These are phyloP conservation scores for Arxiozyma heterogenica DNA, from an alignment of 1,139 yeast genomes.

Conservation along the genomic window DNA sequence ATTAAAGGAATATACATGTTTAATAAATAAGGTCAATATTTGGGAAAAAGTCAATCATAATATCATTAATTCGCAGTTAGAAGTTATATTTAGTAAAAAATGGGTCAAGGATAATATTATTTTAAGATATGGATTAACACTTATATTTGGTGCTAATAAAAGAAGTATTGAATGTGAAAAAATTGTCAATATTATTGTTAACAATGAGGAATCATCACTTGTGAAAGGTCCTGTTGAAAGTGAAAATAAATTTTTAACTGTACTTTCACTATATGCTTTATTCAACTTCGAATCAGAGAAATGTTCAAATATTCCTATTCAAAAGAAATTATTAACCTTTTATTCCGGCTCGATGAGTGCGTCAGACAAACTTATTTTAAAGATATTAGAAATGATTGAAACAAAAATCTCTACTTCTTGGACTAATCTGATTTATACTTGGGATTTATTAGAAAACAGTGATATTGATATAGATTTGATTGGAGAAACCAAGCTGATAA, in stretches of 20 bases:
- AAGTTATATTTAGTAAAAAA: constrained; percentile 44
- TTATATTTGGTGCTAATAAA: constrained; percentile 34
- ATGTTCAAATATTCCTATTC: constrained; percentile 40
- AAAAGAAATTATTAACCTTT: constrained; percentile 40
- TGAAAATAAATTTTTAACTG: constrained; percentile 32
- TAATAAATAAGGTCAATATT: constrained; percentile 29
- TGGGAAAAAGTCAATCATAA: constrained; percentile 41
- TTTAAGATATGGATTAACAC: constrained; percentile 38
- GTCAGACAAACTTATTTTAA: constrained; percentile 55
- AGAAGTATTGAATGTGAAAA: constrained; percentile 41
- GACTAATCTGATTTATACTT: constrained; percentile 49
- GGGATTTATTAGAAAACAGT: constrained; percentile 52
- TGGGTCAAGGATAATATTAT: constrained; percentile 41
- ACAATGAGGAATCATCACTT: constrained; percentile 38
- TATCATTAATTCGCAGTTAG: constrained; percentile 58
- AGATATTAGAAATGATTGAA: constrained; percentile 50
- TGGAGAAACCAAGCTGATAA: constrained; percentile 40
- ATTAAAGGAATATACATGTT: constrained; percentile 26
- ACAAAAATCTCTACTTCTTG: constrained; percentile 42
- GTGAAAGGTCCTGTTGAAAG: constrained; percentile 10
- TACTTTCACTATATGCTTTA: constrained; percentile 39
- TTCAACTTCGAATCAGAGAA: constrained; percentile 40
- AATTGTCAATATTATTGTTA: constrained; percentile 55
- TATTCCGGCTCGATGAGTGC: constrained; percentile 56
- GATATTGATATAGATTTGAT: constrained; percentile 38